Percentiles rank a stretch among this genome's conserved stretches.
Evolutionary conservation across 2,329 filamentous ascomycete species (phyloP).

Genomic region (Alternaria solani): DNA sequence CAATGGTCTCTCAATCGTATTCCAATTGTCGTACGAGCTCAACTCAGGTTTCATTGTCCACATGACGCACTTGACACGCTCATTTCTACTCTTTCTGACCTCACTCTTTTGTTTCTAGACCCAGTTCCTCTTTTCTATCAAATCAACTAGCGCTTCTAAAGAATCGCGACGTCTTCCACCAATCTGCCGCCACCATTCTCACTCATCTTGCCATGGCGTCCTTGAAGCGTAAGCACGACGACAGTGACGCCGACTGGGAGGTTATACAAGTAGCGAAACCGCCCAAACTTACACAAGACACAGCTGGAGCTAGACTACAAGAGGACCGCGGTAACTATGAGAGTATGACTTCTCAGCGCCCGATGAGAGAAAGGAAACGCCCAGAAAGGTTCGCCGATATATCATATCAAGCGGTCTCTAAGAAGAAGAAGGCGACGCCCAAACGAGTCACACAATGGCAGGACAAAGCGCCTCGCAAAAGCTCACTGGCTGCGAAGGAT

Average conservation of each 20-base stretch:
- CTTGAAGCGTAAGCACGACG: neutral
- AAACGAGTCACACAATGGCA: no score
- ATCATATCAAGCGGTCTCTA: neutral
- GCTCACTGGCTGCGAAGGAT: neutral
- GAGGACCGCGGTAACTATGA: conserved; percentile 5
- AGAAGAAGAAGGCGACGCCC: neutral
- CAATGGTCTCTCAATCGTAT: neutral
- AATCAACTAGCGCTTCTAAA: neutral
- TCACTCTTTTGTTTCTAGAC: neutral
- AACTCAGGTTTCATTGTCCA: conserved; percentile 6
- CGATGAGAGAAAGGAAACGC: neutral
- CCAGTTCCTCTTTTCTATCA: neutral
- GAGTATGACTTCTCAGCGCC: conserved; percentile 12
- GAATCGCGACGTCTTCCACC: neutral
- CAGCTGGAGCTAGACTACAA: neutral
- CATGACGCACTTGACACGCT: neutral
- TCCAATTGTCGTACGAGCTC: neutral
- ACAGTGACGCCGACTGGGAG: neutral
- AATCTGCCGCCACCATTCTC: neutral
- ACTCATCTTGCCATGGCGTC: neutral
- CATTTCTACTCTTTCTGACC: neutral
- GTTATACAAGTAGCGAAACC: neutral
- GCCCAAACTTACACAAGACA: neutral
- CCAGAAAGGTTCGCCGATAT: neutral
- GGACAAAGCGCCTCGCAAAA: neutral